These are phyloP conservation scores for Sisymbrium altissimum DNA, from an alignment of 345 rosid species.

Conservation along the genomic window DNA sequence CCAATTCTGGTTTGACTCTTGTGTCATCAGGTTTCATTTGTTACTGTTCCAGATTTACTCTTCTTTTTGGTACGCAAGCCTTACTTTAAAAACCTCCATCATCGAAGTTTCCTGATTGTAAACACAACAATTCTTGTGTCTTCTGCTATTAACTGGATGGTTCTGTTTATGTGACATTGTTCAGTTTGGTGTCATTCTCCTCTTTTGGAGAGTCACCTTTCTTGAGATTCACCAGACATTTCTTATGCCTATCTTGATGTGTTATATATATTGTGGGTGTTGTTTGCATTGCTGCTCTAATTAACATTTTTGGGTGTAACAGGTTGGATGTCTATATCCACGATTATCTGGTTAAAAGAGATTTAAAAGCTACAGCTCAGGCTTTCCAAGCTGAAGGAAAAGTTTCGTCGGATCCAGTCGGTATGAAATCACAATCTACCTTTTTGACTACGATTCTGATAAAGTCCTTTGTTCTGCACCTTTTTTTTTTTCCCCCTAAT, in stretches of 20 bases:
- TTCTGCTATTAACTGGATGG: conserved; percentile 6
- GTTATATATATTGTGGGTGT: background rate
- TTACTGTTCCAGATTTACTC: conserved; percentile 6
- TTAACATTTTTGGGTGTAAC: background rate
- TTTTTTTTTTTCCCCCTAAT: background rate
- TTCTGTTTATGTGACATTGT: conserved; percentile 2
- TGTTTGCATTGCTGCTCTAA: background rate
- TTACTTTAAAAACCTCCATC: background rate
- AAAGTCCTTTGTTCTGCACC: background rate
- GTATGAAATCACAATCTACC: conserved; percentile 43
- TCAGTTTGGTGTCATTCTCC: background rate
- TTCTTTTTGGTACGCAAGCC: conserved; percentile 12
- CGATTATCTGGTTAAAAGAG: conserved; percentile 94
- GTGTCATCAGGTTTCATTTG: conserved; percentile 9
- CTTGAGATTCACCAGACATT: background rate
- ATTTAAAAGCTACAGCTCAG: conserved; percentile 93
- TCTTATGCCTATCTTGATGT: background rate
- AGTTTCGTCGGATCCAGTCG: conserved; percentile 97
- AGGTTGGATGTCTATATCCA: conserved; percentile 98
- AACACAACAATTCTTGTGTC: background rate
- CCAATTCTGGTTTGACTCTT: conserved; percentile 19
- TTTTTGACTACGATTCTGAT: background rate
- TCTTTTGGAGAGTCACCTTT: background rate
- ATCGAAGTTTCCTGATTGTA: background rate
- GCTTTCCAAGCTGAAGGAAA: conserved; percentile 98